Evolutionary conservation across 345 rosid genomes (phyloP).

Genomic region (Psidium guajava): DNA sequence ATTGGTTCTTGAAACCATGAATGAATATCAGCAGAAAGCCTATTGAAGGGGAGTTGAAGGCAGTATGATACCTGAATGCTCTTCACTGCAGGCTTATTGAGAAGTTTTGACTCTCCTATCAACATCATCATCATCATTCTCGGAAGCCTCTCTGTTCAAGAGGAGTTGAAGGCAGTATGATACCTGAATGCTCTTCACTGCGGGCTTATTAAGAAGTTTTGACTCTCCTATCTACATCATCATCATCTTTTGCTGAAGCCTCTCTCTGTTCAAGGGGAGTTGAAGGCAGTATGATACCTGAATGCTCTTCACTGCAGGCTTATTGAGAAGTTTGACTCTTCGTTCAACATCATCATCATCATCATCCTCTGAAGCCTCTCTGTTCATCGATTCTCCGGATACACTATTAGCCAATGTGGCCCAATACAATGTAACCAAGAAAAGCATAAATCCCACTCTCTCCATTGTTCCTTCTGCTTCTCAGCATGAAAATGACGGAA

Average conservation of each 20-base stretch:
- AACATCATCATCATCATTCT: too few species aligned
- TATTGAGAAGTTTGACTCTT: conserved; percentile 24
- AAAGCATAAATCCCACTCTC: neutral
- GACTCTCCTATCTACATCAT: too few species aligned
- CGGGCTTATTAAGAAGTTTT: too few species aligned
- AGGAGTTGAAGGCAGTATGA: too few species aligned
- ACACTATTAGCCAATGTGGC: neutral
- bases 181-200: too few species aligned
- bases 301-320: conserved; percentile 34
- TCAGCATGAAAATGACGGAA: neutral
- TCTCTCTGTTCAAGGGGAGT: neutral
- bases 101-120: too few species aligned
- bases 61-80: too few species aligned
- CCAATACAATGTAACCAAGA: neutral
- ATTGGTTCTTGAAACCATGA: neutral
- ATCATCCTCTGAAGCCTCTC: neutral
- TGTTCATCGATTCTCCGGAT: neutral
- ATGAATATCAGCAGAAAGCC: neutral
- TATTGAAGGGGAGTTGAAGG: neutral
- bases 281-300: conserved; percentile 1
- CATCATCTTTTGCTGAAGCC: too few species aligned
- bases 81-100: too few species aligned
- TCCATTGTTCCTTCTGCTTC: neutral
- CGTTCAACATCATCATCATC: conserved; percentile 14
- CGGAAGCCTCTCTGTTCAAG: too few species aligned